Evolutionary conservation across 495 filamentous ascomycete genomes (phyloP), one percentile per base, ranked within the genome.

Genomic region (Friedmanniomyces endolithicus): DNA sequence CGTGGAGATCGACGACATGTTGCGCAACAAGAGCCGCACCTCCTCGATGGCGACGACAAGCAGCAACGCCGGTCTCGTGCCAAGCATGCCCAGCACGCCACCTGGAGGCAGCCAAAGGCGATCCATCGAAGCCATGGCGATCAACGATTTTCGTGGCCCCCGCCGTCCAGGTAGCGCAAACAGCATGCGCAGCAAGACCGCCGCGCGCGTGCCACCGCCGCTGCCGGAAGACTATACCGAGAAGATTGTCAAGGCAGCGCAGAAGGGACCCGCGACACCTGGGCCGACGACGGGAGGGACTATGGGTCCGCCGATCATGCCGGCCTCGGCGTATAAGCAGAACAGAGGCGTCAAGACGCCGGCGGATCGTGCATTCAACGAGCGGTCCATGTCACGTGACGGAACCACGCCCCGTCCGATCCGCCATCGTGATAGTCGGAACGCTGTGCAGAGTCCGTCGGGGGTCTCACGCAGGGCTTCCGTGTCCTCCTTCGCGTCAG

Each of bases 401-500:
- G 76, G 75, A 16, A 79, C 83, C 6, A 77, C 79, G 6, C 78
- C 79, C 34, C 73, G 81, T 43, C 72, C 76, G 12, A 25, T 51
- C 35, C n/a, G 54, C 27, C 71, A 27, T 7, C 34, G 52, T 71
- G 39, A 59, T 23, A 55, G 56, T 24, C 73, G 74, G 55, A 78
- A 74, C 1, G 54, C 65, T 23, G 70, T 67, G 50, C 73, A 78
- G 52, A 80, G 78, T 51, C 79, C 80, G 17, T 64, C 69, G 20
- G 63, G 64, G 19, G 50, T 68, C 23, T 68, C 63, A 11, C 77
- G 87, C 16, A 78, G 87, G 53, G 92, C 90, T 6, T 98, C 92
- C 0, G 78, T 96, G 11, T 95, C 92, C 2, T 98, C 92, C 0
- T 98, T 97, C 62, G 87, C 80, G 3, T 96, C 92, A 4, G 92